Conservation (phyloP, 139 green algal species). For the Gonium pectorale region DNA sequence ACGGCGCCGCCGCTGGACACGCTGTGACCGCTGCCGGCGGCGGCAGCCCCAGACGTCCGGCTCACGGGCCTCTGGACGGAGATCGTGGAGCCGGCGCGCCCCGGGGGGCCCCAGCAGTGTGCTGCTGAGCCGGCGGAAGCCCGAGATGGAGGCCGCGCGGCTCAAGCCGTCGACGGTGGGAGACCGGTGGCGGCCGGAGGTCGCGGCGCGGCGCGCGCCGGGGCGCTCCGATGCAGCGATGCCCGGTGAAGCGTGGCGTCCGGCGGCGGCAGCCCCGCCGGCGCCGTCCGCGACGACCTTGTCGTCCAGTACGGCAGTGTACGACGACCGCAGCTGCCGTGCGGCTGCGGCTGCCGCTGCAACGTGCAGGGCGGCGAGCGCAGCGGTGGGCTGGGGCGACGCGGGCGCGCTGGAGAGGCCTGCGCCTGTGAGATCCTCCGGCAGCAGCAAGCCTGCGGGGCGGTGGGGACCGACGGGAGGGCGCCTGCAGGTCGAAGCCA, state of each 20-base stretch:
- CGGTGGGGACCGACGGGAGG: too few species aligned
- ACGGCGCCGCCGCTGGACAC: not conserved
- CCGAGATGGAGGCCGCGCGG: not conserved
- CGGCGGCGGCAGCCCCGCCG: not conserved
- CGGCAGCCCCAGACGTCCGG: not conserved
- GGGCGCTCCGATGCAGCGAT: slow-evolving; percentile 4
- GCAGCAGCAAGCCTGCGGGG: not conserved
- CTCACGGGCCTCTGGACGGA: not conserved
- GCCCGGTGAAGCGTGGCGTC: not conserved
- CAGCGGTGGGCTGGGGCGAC: too few species aligned
- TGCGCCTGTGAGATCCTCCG: not conserved
- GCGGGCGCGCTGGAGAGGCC: not conserved
- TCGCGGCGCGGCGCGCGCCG: not conserved
- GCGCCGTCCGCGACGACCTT: not conserved
- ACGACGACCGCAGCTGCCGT: not conserved
- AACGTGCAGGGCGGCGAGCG: too few species aligned
- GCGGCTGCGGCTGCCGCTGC: too few species aligned
- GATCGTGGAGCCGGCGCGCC: not conserved
- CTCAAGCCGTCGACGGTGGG: not conserved
- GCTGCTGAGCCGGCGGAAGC: not conserved
- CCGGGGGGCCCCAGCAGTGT: not conserved
- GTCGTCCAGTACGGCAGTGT: slow-evolving; percentile 21
- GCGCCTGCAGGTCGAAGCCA: too few species aligned
- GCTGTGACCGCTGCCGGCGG: not conserved
- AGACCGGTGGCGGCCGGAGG: not conserved